phyloP scores from a whole-genome alignment of 306 rosid species.

The Echinosophora koreensis region DNA sequence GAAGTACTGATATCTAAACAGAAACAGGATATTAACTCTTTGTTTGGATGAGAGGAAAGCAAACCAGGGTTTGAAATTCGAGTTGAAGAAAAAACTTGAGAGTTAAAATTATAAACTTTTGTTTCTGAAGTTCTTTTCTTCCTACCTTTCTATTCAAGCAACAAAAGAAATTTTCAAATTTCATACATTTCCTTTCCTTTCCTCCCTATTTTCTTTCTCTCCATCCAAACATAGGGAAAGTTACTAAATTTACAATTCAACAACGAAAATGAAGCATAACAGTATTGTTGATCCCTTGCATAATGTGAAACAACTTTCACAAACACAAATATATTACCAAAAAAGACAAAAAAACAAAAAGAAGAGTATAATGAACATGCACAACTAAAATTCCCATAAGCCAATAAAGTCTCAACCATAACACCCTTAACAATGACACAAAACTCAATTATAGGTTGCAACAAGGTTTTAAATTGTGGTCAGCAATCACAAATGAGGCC shows the following conservation, averaged over 20 bases:
- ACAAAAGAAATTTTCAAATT: too few species aligned
- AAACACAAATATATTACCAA: not conserved
- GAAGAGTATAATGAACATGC: not conserved
- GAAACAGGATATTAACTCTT: not conserved
- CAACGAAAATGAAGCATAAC: not conserved
- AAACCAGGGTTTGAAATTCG: too few species aligned
- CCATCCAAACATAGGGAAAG: not conserved
- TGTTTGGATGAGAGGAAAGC: too few species aligned
- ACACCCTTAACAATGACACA: not conserved
- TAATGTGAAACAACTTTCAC: not conserved
- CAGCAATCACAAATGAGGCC: too few species aligned
- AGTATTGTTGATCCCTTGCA: not conserved
- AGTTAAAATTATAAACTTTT: too few species aligned
- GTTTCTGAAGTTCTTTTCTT: too few species aligned
- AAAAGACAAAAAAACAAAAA: not conserved
- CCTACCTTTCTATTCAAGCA: too few species aligned
- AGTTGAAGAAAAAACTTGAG: too few species aligned
- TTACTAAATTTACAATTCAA: not conserved
- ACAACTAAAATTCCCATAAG: not conserved
- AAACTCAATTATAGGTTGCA: too few species aligned
- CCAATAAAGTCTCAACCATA: not conserved
- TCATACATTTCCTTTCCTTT: not conserved
- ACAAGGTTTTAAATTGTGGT: too few species aligned
- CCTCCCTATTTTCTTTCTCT: not conserved
- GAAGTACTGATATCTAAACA: not conserved